Percentiles rank a stretch among this genome's conserved stretches.
Conservation (phyloP, 768 basidiomycete species). For the Dioszegia aurantiaca region DNA sequence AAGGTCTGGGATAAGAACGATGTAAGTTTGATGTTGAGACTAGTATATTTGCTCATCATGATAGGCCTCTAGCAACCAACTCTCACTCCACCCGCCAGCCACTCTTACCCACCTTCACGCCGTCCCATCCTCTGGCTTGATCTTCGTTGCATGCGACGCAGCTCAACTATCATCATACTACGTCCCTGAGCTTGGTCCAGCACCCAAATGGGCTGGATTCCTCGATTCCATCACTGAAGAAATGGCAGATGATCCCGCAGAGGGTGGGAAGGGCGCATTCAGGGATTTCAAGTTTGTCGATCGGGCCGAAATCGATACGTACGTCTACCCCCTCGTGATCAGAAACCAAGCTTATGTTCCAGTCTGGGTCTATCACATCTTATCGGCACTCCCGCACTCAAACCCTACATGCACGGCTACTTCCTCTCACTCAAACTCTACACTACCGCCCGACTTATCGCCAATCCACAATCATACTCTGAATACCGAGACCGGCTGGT, state of each 20-base stretch:
- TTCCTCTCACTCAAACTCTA: constrained; percentile 94
- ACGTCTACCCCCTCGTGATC: constrained; percentile 47
- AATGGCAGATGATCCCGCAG: constrained; percentile 74
- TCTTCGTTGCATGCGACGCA: constrained; percentile 94
- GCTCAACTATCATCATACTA: constrained; percentile 93
- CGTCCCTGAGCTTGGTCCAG: constrained; percentile 92
- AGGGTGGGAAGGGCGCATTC: constrained; percentile 62
- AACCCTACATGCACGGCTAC: constrained; percentile 99
- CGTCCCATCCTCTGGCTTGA: constrained; percentile 78
- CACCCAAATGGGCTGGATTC: constrained; percentile 95
- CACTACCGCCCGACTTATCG: constrained; percentile 89
- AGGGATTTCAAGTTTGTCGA: constrained; percentile 98
- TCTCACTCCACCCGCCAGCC: constrained; percentile 82
- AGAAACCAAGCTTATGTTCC: neutral
- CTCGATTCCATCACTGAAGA: constrained; percentile 98
- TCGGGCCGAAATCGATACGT: constrained; percentile 78
- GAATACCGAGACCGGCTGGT: constrained; percentile 89
- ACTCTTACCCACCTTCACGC: constrained; percentile 91
- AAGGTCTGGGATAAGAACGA: constrained; percentile 91
- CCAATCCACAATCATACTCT: constrained; percentile 91
- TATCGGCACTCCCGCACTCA: constrained; percentile 87
- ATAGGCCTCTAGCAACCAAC: constrained; percentile 80
- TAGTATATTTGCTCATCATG: too few species aligned
- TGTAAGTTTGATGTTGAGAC: constrained; percentile 53
- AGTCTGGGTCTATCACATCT: constrained; percentile 94